These are phyloP conservation scores for Chaetomiaceae sp. DNA, from an alignment of 2,329 filamentous ascomycete species.

Conservation along the genomic window DNA sequence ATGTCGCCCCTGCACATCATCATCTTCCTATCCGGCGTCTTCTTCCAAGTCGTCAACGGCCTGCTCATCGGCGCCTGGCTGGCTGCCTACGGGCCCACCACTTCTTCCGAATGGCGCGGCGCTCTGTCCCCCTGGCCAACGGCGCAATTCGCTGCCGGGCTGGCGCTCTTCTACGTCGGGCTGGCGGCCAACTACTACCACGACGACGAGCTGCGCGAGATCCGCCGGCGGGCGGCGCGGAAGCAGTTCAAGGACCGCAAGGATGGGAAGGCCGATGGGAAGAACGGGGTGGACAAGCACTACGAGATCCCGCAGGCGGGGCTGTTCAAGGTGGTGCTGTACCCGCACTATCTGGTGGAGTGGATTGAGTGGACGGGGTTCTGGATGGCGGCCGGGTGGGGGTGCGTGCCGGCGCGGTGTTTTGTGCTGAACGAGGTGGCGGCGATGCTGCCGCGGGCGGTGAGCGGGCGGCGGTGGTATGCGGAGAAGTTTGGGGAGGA, in stretches of 20 bases:
- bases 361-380: conserved; percentile 96
- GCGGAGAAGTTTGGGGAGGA: conserved; percentile 79
- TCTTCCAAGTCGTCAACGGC: conserved; percentile 78
- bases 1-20: conserved; percentile 82
- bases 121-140: conserved; percentile 33
- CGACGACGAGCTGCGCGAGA: conserved; percentile 83
- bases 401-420: conserved; percentile 66
- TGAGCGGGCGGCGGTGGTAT: conserved; percentile 82
- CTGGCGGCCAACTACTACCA: conserved; percentile 79
- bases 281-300: conserved; percentile 70
- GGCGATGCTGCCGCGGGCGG: conserved; percentile 84
- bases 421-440: conserved; percentile 83
- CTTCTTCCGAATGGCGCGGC: conserved; percentile 43
- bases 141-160: conserved; percentile 53
- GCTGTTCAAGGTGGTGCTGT: conserved; percentile 75
- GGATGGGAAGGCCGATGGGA: conserved; percentile 31
- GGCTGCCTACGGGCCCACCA: conserved; percentile 68
- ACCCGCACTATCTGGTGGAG: conserved; percentile 91
- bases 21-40: conserved; percentile 57
- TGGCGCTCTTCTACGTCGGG: conserved; percentile 69
- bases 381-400: conserved; percentile 64
- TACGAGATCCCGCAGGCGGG: conserved; percentile 83
- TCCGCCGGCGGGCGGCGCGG: conserved; percentile 62
- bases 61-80: conserved; percentile 74
- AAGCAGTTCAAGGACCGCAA: conserved; percentile 26